phyloP scores from a whole-genome alignment of 2,329 filamentous ascomycete species.

The Penicillium paneum region DNA sequence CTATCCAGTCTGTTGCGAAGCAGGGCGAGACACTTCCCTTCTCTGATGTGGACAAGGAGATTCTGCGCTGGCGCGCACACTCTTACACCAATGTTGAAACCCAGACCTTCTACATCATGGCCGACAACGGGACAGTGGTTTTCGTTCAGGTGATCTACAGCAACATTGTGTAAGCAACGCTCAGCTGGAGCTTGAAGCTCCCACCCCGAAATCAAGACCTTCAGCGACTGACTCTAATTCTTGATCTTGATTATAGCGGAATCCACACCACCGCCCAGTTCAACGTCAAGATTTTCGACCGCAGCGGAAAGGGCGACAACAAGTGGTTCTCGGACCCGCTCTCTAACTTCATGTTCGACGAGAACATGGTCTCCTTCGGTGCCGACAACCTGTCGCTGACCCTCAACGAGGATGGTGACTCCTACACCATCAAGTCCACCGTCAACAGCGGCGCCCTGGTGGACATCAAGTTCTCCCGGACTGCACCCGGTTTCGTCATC shows the following conservation, averaged over 20 bases:
- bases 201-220: neutral
- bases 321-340: conserved; percentile 83
- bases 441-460: conserved; percentile 77
- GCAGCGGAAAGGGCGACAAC: conserved; percentile 66
- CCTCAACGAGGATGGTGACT: conserved; percentile 76
- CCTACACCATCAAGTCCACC: conserved; percentile 86
- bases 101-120: conserved; percentile 86
- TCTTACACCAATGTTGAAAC: conserved; percentile 90
- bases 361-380: conserved; percentile 77
- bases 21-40: conserved; percentile 76
- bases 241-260: conserved; percentile 56
- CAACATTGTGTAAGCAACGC: conserved; percentile 75
- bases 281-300: conserved; percentile 87
- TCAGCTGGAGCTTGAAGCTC: neutral
- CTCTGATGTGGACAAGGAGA: conserved; percentile 72
- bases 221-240: conserved; percentile 8
- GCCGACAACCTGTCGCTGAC: conserved; percentile 82
- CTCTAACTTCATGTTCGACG: conserved; percentile 75
- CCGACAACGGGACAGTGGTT: conserved; percentile 71
- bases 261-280: conserved; percentile 89
- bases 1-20: conserved; percentile 79
- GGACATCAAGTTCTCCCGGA: conserved; percentile 75
- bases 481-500: conserved; percentile 75
- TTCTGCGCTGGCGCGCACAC: conserved; percentile 78
- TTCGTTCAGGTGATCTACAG: conserved; percentile 95